Evolutionary conservation across 805 yeast genomes (phyloP).

Genomic region (Wickerhamiella dianesei): DNA sequence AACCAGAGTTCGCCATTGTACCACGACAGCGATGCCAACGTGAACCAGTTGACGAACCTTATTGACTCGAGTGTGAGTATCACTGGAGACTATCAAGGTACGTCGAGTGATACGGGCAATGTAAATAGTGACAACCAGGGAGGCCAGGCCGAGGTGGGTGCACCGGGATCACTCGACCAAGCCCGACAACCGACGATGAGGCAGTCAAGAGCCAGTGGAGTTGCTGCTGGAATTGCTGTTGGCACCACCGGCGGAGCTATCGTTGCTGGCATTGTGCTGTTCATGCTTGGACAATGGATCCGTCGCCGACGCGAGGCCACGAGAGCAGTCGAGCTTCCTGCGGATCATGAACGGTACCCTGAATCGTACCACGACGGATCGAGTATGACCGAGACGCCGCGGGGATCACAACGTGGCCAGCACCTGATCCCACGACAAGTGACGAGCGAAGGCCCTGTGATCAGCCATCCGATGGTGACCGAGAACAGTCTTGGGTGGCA

Average conservation of each 20-base stretch:
- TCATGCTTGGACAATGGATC: constrained; percentile 5
- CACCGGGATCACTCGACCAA: constrained; percentile 25
- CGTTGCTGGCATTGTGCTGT: constrained; percentile 46
- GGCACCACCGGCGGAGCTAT: constrained; percentile 74
- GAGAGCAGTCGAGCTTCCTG: constrained; percentile 14
- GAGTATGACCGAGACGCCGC: constrained; percentile 3
- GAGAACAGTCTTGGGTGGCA: constrained; percentile 32
- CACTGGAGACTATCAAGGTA: constrained; percentile 3
- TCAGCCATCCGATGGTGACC: constrained; percentile 29
- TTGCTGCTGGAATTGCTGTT: constrained; percentile 63
- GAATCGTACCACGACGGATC: constrained; percentile 17
- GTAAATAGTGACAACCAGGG: constrained; percentile 2
- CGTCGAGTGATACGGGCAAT: constrained; percentile 11
- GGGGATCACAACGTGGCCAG: not conserved
- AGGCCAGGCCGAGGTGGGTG: constrained; percentile 18
- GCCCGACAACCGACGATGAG: constrained; percentile 23
- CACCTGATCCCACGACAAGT: not conserved
- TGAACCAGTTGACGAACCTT: constrained; percentile 44
- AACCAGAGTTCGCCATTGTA: constrained; percentile 47
- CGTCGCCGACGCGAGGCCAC: constrained; percentile 37
- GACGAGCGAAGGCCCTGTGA: constrained; percentile 18
- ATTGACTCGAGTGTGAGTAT: constrained; percentile 59
- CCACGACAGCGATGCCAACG: constrained; percentile 40
- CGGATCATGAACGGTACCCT: constrained; percentile 14
- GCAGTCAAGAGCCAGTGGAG: constrained; percentile 21